These are phyloP conservation scores for Amylostereum areolatum DNA, from an alignment of 1,284 basidiomycete genomes.

Conservation along the genomic window DNA sequence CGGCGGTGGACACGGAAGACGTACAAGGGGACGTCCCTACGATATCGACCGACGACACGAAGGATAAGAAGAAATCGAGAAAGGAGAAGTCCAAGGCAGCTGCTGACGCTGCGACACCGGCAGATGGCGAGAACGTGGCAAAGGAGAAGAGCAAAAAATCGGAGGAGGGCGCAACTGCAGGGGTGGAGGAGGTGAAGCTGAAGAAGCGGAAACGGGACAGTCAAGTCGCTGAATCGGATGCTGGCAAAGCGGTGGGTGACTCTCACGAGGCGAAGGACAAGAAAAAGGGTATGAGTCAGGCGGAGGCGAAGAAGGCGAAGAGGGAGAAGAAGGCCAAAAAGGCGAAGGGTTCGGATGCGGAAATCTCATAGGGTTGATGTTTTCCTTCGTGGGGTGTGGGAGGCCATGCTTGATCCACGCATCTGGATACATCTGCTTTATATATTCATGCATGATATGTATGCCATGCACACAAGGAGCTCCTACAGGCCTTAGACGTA, in stretches of 20 bases:
- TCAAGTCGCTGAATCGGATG: background rate
- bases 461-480: too few species aligned
- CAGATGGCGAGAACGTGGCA: conserved; percentile 11
- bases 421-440: too few species aligned
- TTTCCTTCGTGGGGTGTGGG: too few species aligned
- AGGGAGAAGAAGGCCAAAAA: conserved; percentile 5
- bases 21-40: background rate
- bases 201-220: conserved; percentile 14
- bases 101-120: background rate
- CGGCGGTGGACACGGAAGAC: background rate
- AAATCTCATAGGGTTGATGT: too few species aligned
- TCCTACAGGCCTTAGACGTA: too few species aligned
- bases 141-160: conserved; percentile 16
- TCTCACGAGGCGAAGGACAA: background rate
- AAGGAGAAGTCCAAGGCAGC: conserved; percentile 7
- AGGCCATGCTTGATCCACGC: too few species aligned
- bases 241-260: background rate
- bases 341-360: conserved; percentile 1
- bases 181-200: conserved; percentile 9
- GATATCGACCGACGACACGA: conserved; percentile 14
- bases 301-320: conserved; percentile 1
- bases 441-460: too few species aligned
- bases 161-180: conserved; percentile 8
- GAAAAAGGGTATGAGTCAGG: background rate
- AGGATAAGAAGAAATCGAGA: conserved; percentile 23